A percentile compares a stretch with the other conserved stretches of the same genome.
phyloP scores from a whole-genome alignment of 257 asterid genomes.

The Perilla frutescens region DNA sequence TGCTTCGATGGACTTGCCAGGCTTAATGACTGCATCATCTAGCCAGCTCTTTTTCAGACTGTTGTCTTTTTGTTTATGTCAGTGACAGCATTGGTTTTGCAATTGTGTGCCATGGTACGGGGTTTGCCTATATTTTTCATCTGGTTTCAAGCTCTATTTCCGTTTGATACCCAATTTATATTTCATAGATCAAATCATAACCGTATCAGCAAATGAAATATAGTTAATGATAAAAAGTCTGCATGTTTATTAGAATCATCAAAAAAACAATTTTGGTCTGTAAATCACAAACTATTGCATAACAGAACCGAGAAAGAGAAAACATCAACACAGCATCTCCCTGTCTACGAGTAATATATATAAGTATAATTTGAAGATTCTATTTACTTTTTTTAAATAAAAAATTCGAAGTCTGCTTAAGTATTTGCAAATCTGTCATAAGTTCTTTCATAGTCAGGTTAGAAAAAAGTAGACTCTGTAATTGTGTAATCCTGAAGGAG shows the following conservation, averaged over 20 bases:
- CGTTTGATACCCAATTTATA: constrained; percentile 2
- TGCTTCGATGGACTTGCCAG: constrained; percentile 38
- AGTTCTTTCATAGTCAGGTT: not conserved
- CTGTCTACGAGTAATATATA: not conserved
- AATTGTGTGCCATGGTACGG: constrained; percentile 48
- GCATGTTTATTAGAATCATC: not conserved
- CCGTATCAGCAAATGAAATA: not conserved
- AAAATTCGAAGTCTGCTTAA: not conserved
- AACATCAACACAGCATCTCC: not conserved
- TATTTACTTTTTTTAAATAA: not conserved
- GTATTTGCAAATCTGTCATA: not conserved
- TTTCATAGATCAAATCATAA: not conserved
- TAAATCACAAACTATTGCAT: not conserved
- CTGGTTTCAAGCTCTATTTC: constrained; percentile 19
- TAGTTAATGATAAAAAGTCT: not conserved
- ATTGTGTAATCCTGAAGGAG: constrained; percentile 11
- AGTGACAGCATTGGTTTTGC: constrained; percentile 34
- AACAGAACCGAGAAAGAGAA: not conserved
- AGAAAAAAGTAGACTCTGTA: not conserved
- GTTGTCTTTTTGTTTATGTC: constrained; percentile 42
- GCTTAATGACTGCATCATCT: constrained; percentile 40
- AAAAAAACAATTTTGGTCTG: not conserved
- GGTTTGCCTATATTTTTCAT: constrained; percentile 22
- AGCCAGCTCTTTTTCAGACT: constrained; percentile 27
- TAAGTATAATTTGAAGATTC: not conserved